These are phyloP conservation scores for Pseudogymnoascus sp. DNA, from an alignment of 2,329 filamentous ascomycete species.

Conservation along the genomic window DNA sequence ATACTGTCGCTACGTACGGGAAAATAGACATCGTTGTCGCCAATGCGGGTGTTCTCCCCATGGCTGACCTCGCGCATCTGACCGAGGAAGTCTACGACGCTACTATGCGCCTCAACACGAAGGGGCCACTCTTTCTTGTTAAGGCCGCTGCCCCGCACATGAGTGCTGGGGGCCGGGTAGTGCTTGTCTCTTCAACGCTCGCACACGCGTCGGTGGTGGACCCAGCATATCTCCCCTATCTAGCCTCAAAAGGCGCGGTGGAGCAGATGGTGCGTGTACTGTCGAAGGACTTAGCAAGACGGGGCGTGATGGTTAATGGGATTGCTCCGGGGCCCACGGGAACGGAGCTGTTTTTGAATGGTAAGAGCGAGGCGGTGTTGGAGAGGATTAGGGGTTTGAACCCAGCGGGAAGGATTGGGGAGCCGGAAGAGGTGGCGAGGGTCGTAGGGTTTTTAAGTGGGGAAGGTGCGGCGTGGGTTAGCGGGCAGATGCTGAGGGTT, in stretches of 20 bases:
- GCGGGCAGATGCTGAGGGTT: conserved; percentile 36
- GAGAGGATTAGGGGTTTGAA: conserved; percentile 34
- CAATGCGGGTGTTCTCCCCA: conserved; percentile 46
- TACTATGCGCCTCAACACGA: conserved; percentile 47
- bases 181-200: conserved; percentile 45
- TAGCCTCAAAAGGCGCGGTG: conserved; percentile 45
- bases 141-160: conserved; percentile 48
- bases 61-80: conserved; percentile 42
- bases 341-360: conserved; percentile 43
- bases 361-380: conserved; percentile 35
- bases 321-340: conserved; percentile 45
- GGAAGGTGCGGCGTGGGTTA: conserved; percentile 32
- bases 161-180: conserved; percentile 39
- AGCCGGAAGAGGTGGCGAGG: conserved; percentile 42
- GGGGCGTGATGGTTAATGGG: conserved; percentile 43
- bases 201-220: conserved; percentile 32
- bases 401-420: conserved; percentile 39
- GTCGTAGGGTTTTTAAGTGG: conserved; percentile 35
- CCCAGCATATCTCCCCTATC: conserved; percentile 40
- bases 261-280: conserved; percentile 45
- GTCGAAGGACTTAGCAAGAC: conserved; percentile 43
- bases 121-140: conserved; percentile 48
- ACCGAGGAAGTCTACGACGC: conserved; percentile 46
- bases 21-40: conserved; percentile 53
- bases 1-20: conserved; percentile 43